These are phyloP conservation scores for Rhododendron kiyosumense DNA, from an alignment of 148 eudicot genomes.

Conservation along the genomic window DNA sequence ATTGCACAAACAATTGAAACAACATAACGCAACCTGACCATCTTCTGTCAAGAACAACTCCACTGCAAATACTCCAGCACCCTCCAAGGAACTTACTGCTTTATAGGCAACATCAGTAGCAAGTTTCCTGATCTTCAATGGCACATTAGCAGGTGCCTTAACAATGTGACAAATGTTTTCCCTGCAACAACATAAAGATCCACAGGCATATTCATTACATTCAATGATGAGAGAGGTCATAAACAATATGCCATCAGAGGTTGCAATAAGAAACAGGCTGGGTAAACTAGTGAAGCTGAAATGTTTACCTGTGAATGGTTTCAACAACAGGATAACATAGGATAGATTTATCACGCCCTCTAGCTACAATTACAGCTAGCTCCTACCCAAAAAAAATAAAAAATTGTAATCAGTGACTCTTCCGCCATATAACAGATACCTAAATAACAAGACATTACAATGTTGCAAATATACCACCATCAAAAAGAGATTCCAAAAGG, in stretches of 20 bases:
- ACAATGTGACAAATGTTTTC: slow-evolving; percentile 3
- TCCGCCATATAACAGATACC: neutral
- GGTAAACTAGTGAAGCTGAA: neutral
- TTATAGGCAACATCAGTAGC: slow-evolving; percentile 76
- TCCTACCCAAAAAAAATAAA: slow-evolving; percentile 37
- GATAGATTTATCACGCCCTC: slow-evolving; percentile 82
- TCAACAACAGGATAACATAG: slow-evolving; percentile 87
- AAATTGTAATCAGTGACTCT: neutral
- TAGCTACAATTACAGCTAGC: slow-evolving; percentile 91
- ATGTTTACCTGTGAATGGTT: slow-evolving; percentile 80
- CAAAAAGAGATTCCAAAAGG: neutral
- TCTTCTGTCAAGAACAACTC: slow-evolving; percentile 84
- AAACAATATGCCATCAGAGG: neutral
- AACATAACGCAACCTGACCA: slow-evolving; percentile 54
- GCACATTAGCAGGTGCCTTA: slow-evolving; percentile 83
- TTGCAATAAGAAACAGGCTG: neutral
- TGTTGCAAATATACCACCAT: neutral
- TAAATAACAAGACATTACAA: neutral
- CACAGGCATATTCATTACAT: neutral
- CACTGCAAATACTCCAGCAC: slow-evolving; percentile 93
- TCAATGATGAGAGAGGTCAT: neutral
- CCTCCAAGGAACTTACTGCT: slow-evolving; percentile 87
- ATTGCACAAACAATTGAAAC: neutral
- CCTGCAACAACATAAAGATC: neutral
- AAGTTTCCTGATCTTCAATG: slow-evolving; percentile 72